Evolutionary conservation across 2,329 filamentous ascomycete species (phyloP).

Genomic region (Xylaria hypoxylon): DNA sequence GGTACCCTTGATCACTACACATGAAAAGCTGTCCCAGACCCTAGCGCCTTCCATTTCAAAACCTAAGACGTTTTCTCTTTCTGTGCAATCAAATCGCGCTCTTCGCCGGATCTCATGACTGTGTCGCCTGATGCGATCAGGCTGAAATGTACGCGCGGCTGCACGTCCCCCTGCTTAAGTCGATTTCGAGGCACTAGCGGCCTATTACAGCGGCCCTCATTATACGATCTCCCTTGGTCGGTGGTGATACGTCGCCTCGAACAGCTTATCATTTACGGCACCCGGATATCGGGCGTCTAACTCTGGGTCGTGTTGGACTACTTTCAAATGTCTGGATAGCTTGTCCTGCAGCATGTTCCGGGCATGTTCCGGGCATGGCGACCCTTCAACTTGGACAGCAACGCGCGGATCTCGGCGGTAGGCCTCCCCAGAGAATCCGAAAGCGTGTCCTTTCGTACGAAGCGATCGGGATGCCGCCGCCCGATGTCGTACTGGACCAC

Average conservation of each 20-base stretch:
- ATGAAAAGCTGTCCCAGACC: not conserved
- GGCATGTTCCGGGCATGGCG: too few species aligned
- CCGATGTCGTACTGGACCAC: conserved; percentile 16
- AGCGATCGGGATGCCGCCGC: not conserved
- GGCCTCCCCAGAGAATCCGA: not conserved
- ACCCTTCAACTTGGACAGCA: not conserved
- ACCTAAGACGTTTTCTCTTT: not conserved
- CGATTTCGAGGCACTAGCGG: not conserved
- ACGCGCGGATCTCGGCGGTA: not conserved
- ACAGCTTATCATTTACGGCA: not conserved
- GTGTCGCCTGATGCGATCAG: not conserved
- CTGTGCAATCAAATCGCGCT: not conserved
- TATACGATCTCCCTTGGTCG: not conserved
- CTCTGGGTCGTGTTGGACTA: too few species aligned
- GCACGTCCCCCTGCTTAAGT: not conserved
- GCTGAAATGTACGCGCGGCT: not conserved
- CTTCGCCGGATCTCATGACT: not conserved
- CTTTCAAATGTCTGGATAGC: too few species aligned
- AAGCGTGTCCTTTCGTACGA: not conserved
- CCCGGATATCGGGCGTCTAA: not conserved
- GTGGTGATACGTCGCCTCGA: not conserved
- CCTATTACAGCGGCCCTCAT: not conserved
- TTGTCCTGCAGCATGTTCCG: too few species aligned
- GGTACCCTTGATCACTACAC: conserved; percentile 1
- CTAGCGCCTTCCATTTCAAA: conserved; percentile 5